Evolutionary conservation across 1,284 basidiomycete genomes (phyloP), one percentile per base, ranked within the genome.

Genomic region (Trichosporon ovoides): DNA sequence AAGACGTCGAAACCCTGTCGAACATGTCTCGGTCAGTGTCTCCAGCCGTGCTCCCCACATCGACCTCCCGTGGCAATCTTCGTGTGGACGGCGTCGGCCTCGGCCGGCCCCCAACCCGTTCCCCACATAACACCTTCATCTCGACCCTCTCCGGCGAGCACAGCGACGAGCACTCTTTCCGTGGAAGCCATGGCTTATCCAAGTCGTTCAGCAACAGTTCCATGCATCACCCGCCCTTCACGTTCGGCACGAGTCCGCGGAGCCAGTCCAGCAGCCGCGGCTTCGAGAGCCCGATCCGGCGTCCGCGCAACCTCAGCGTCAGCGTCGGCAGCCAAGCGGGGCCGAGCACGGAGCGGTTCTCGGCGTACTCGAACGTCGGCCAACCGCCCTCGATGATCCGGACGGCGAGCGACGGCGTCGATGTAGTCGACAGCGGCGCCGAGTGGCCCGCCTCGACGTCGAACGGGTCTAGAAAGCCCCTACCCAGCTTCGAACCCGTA

Each of bases 391-490:
- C 66, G 4, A 69, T 73, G 68, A 36, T 68, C 7, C 53, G 73
- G 7, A 69, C 70, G 1, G 58, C 59, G 6, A 73, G 71, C 53
- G 72, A 74, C 60, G 72, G 72, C 49, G 70, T 72, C 24, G 73
- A 75, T 61, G 69, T 72, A 2, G 48, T 60, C 2, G 43, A 71
- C 1, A 62, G 58, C 11, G 72, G 67, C 2, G 55, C 61, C 52
- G 71, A 75, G 61, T 75, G 72, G 72, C 65, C 36, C 48, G 31
- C 11, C 14, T 24, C 36, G 13, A 20, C 37, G 13, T 43, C 31
- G 14, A 19, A 12, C 2, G 33, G 22, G n/a, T 11, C 33, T 3
- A 10, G 19, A 12, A 37, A 28, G 20, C 35, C 36, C 13, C 16
- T 28, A 9, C 51, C 36, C 11, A 31, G 28, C 28, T 48, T 48